phyloP scores from a whole-genome alignment of 352 stramenopile species.

The Phytophthora idaei region DNA sequence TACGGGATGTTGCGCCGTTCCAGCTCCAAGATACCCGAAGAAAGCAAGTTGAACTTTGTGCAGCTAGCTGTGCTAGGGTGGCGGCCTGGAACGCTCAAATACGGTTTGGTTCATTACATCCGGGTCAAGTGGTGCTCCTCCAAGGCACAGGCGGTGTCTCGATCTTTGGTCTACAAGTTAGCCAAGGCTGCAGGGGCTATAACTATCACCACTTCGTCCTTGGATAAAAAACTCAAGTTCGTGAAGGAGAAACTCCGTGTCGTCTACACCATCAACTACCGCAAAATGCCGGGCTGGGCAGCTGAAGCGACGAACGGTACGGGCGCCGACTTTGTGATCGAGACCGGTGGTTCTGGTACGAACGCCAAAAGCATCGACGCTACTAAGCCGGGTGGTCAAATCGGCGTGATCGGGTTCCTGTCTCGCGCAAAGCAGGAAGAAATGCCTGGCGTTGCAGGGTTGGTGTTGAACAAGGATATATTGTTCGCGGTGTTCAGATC shows the following conservation, averaged over 20 bases:
- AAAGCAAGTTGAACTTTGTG: neutral
- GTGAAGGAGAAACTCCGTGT: neutral
- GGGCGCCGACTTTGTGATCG: neutral
- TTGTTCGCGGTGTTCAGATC: slow-evolving; percentile 28
- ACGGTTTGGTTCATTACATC: neutral
- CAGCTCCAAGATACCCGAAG: neutral
- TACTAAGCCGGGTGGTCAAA: slow-evolving; percentile 20
- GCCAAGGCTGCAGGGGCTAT: too few species aligned
- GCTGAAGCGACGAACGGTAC: neutral
- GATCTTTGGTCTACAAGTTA: neutral
- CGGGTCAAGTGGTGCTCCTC: neutral
- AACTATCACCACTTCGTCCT: neutral
- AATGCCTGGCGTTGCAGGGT: slow-evolving; percentile 26
- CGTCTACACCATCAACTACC: too few species aligned
- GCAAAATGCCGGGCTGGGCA: too few species aligned
- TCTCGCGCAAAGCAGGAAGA: slow-evolving; percentile 18
- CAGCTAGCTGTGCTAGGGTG: neutral
- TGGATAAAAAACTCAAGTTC: neutral
- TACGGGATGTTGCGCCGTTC: neutral
- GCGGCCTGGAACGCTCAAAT: too few species aligned
- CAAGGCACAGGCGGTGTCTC: neutral
- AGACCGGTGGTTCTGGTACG: neutral
- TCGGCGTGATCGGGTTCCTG: slow-evolving; percentile 31
- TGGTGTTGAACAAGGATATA: slow-evolving; percentile 24
- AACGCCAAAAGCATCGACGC: neutral